Evolutionary conservation across 768 basidiomycete genomes (phyloP), one percentile per base, ranked within the genome.

Genomic region (Pisolithus tinctorius): DNA sequence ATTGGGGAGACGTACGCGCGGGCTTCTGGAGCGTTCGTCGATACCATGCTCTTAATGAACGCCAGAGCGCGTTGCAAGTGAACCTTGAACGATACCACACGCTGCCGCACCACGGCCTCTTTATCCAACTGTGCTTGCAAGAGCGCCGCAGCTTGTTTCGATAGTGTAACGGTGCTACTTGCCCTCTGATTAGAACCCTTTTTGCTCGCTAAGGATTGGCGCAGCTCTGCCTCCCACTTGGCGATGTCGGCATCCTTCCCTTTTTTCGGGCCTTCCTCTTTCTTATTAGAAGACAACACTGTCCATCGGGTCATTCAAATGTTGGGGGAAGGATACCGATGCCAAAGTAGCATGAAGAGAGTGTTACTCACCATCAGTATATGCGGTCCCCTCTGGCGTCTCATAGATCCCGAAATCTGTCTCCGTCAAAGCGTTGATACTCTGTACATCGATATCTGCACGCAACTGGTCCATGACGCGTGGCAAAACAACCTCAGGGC

Each of bases 161-260:
- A 89, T 16, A 97, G 66, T 1, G 73, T 72, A 6, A 69, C 71
- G 11, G 31, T 34, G 13, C 10, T 11, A 1, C 31, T 34, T 34
- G 31, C 31, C 11, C 31, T 11, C 1, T 73, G 58, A 1, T 67
- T 62, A 1, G 75, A 67, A 9, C 80, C 77, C 64, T 89, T 91
- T 72, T 97, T 97, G 50, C 71, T 80, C 6, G 89, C 88, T 1
- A 97, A 73, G 0, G 85, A 82, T 58, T 88, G 84, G 9, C 93
- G 81, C n/a, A 95, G 73, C 54, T 99, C 94, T 26, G 84, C 86
- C 55, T 99, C 96, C 95, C 95, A 99, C 61, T 90, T 86, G 16
- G 90, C 86, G 13, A 95, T 87, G 34, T 90, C 91, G 5, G 87
- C 82, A 52, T 84, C 87, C 59, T 96, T 97, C 13, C 91, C 88